phyloP scores from a whole-genome alignment of 1,139 yeast genomes.

The Zygoascus hellenicus region DNA sequence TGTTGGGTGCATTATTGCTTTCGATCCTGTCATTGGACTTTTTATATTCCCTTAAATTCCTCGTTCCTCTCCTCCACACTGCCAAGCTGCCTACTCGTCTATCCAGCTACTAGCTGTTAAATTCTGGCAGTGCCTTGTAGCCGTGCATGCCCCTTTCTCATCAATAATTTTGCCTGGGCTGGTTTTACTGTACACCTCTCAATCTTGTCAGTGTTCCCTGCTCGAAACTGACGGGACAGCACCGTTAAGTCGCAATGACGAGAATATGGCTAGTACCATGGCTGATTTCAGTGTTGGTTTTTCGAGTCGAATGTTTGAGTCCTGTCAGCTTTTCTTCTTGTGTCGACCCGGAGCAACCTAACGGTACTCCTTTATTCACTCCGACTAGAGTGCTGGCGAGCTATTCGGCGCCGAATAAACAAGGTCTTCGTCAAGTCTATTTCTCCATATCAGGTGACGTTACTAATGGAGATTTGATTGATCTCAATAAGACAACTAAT shows the following conservation, averaged over 20 bases:
- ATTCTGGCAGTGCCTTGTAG: too few species aligned
- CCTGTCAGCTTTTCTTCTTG: neutral
- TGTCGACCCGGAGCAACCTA: neutral
- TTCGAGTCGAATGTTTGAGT: neutral
- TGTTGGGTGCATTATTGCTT: too few species aligned
- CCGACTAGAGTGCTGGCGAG: conserved; percentile 3
- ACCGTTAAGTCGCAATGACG: neutral
- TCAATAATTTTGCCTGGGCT: too few species aligned
- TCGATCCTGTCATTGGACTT: too few species aligned
- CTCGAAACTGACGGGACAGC: neutral
- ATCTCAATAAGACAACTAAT: conserved; percentile 13
- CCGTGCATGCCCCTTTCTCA: too few species aligned
- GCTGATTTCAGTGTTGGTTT: neutral
- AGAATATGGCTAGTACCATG: conserved; percentile 1
- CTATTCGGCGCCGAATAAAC: neutral
- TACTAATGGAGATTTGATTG: conserved; percentile 1
- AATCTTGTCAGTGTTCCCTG: too few species aligned
- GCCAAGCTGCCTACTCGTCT: too few species aligned
- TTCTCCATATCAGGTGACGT: conserved; percentile 2
- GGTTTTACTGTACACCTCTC: too few species aligned
- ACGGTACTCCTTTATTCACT: conserved; percentile 3
- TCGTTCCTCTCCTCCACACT: too few species aligned
- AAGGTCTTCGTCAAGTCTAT: neutral
- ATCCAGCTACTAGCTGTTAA: too few species aligned
- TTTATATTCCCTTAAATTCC: too few species aligned